Base-by-base conservation (phyloP, 2,329 filamentous ascomycete species). In the Curvularia hawaiiensis region DNA sequence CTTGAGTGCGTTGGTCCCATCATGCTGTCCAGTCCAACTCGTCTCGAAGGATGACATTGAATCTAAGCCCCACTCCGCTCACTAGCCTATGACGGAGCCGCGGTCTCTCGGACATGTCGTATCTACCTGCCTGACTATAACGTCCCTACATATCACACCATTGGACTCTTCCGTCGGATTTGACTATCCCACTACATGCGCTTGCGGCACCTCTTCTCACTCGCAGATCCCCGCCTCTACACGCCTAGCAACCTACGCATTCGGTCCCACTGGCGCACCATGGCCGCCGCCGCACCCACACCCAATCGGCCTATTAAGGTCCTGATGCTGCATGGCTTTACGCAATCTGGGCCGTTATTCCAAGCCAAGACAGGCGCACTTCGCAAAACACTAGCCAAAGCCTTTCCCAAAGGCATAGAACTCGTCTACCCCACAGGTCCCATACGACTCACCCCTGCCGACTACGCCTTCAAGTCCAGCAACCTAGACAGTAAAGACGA, bases 311-410 rank as follows among this genome's bases (percentile, higher is more conserved):
- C 75, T 33, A 73, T 83, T 58, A 78, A 78, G 50, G 74, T 83
- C 59, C 75, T 83, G 58, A 81, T 82, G 80, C 77, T 83, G 12
- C 81, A 83, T 68, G 90, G 94, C 77, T 97, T 88, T 84, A 97
- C 94, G 8, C 94, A 98, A 82, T 96, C 91, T 28, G 92, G 93
- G 4, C 78, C 88, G 4, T 82, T 92, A 62, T 97, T 97, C 84
- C 89, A 87, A 74, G 85, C 89, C 75, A 97, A 97, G 80, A 96
- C 91, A 45, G 90, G 92, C 75, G 91, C 91, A 11, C 82, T 97
- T 1, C 87, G 92, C 68, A 97, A 97, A 77, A 81, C 88, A 52
- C 84, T 97, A 56, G 77, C 81, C 59, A 97, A 96, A 72, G 79
- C 86, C 28, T 89, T 97, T 62, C 84, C 86, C 9, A 77, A 77